Percentiles rank a stretch among this genome's conserved stretches.
Conservation (phyloP, 2,329 filamentous ascomycete species). For the Sordariomycetes sp. region DNA sequence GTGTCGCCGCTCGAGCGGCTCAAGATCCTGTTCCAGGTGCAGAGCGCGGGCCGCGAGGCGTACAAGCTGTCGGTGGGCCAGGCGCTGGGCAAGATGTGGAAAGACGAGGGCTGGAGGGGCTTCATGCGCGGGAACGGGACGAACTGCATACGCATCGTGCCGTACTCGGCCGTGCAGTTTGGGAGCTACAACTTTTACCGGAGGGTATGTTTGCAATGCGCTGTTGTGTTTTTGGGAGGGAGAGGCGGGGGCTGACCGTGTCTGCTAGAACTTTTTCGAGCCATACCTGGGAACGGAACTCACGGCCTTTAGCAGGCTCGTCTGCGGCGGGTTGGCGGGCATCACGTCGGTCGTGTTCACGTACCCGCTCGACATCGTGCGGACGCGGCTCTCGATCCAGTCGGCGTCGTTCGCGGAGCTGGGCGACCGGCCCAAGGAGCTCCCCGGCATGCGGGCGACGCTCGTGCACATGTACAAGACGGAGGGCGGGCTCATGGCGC, state of each 20-base stretch:
- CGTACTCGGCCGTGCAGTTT: constrained; percentile 96
- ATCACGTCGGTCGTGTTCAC: constrained; percentile 93
- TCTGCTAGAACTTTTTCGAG: constrained; percentile 59
- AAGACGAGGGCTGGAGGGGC: constrained; percentile 89
- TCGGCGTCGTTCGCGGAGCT: constrained; percentile 87
- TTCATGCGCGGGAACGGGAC: constrained; percentile 98
- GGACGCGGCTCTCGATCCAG: constrained; percentile 92
- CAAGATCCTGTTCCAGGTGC: constrained; percentile 96
- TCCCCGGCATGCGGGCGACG: constrained; percentile 89
- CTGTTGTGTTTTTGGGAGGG: neutral
- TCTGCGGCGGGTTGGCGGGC: constrained; percentile 86
- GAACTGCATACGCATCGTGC: constrained; percentile 96
- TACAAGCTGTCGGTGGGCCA: constrained; percentile 89
- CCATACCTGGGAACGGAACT: constrained; percentile 63
- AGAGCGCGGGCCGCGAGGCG: constrained; percentile 80
- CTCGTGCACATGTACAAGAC: constrained; percentile 77
- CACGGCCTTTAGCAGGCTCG: constrained; percentile 60
- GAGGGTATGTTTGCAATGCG: constrained; percentile 45
- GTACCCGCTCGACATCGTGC: constrained; percentile 95
- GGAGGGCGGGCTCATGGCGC: constrained; percentile 72
- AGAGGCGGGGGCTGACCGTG: neutral
- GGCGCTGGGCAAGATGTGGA: constrained; percentile 90
- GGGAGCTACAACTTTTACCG: constrained; percentile 98
- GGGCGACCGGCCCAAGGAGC: constrained; percentile 48
- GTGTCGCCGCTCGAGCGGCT: constrained; percentile 92